Base-by-base conservation (phyloP, 352 stramenopile genomes). In the Thraustochytrium sp. region DNA sequence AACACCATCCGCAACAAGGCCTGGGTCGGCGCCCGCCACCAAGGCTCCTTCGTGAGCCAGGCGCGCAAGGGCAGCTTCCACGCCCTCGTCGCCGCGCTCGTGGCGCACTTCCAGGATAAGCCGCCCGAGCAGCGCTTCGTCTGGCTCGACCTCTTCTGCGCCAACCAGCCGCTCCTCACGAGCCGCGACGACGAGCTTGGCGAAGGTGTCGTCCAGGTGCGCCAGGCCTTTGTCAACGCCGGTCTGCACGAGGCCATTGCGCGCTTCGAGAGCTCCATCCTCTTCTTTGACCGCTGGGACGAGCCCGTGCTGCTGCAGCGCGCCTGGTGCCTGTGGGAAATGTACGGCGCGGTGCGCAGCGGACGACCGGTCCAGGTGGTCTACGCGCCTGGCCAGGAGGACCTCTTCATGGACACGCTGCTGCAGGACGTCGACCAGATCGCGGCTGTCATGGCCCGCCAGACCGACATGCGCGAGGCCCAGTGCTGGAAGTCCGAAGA, bases 291-390 rank as follows among this genome's bases (percentile, higher is more conserved):
- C 16, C 18, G 16, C 3, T 82, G 73, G 73, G 38, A 31, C 11
- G 18, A 82, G 4, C 73, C 73, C 3, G 21, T 13, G 13, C 51
- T 54, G 9, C 36, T 82, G 73, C 34, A 82, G 36, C 51, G 59
- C 59, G 51, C 73, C 8, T 82, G 73, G 73, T 82, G 73, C 42
- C 63, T 82, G 29, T 82, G 73, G 73, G 73, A 82, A 29, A 82
- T 82, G 3, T 49, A 59, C 4, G 51, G 72, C n/a, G 42, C 44
- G 8, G 16, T 64, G 21, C 8, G 5, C 5, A 26, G 21, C 31
- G 64, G 26, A 11, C 40, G 48, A 3, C 3, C 3, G 11, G 26
- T 76, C 13, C 8, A 40, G 3, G 36, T 68, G 9, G 4, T 76
- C 23, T 76, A 11, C 64, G 16, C 21, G 16, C 34, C 62, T 13